Evolutionary conservation across 2,329 filamentous ascomycete genomes (phyloP).

Genomic region (Alternaria gaisen): DNA sequence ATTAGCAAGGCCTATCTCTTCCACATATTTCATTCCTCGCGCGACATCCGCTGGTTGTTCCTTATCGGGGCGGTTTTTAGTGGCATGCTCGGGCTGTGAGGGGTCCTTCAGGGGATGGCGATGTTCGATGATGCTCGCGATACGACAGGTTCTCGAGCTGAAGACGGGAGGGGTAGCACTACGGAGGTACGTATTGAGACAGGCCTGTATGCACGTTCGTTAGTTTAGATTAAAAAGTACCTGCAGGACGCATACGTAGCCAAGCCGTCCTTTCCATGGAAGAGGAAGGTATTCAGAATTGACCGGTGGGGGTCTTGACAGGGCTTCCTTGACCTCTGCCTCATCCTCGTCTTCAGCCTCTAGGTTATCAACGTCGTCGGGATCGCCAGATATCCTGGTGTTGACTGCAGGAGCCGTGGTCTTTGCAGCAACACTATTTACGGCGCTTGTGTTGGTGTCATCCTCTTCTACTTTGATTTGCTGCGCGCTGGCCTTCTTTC

Average conservation of each 20-base stretch:
- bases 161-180: slow-evolving; percentile 84
- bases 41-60: slow-evolving; percentile 70
- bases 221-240: slow-evolving; percentile 25
- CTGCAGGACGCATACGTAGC: slow-evolving; percentile 72
- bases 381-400: slow-evolving; percentile 49
- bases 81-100: slow-evolving; percentile 77
- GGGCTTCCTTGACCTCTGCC: slow-evolving; percentile 66
- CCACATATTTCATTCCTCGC: slow-evolving; percentile 76
- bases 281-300: slow-evolving; percentile 85
- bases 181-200: slow-evolving; percentile 90
- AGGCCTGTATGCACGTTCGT: slow-evolving; percentile 66
- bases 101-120: slow-evolving; percentile 82
- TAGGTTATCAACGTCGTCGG: slow-evolving; percentile 56
- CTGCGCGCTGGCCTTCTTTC: slow-evolving; percentile 31
- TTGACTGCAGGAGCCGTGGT: slow-evolving; percentile 28
- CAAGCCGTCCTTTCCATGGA: slow-evolving; percentile 88
- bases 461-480: slow-evolving; percentile 41
- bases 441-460: slow-evolving; percentile 15
- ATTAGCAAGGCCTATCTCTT: slow-evolving; percentile 81
- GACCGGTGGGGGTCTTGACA: slow-evolving; percentile 74
- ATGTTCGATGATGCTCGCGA: slow-evolving; percentile 89
- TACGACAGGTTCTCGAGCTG: slow-evolving; percentile 88
- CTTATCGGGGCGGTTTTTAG: slow-evolving; percentile 86
- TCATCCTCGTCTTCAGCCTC: slow-evolving; percentile 62
- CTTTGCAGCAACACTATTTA: slow-evolving; percentile 24